Conservation (phyloP, 306 rosid species). For the Spatholobus suberectus region DNA sequence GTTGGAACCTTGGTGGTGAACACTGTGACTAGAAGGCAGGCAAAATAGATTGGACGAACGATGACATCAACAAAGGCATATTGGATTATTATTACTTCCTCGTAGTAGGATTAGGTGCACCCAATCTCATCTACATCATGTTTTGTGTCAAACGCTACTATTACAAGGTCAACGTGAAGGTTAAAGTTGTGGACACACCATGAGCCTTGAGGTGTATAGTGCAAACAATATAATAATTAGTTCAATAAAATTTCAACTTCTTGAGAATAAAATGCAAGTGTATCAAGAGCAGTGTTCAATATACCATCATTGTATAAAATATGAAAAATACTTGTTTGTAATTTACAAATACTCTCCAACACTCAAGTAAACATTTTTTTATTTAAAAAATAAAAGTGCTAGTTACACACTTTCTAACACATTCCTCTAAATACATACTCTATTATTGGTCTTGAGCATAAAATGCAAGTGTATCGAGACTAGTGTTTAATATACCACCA, state of each 20-base stretch:
- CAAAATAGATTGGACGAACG: slow-evolving; percentile 39
- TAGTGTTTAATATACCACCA: too few species aligned
- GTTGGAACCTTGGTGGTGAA: slow-evolving; percentile 16
- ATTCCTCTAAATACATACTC: too few species aligned
- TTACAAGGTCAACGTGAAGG: slow-evolving; percentile 12
- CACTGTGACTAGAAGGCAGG: slow-evolving; percentile 18
- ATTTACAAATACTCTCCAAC: too few species aligned
- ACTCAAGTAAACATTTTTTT: too few species aligned
- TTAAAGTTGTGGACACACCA: neutral
- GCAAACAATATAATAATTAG: neutral
- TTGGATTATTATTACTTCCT: slow-evolving; percentile 49
- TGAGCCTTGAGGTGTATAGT: slow-evolving; percentile 19
- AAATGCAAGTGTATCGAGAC: too few species aligned
- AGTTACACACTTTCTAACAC: too few species aligned
- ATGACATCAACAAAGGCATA: slow-evolving; percentile 41
- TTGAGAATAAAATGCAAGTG: neutral
- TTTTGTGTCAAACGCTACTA: neutral
- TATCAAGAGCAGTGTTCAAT: too few species aligned
- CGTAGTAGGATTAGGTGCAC: slow-evolving; percentile 32
- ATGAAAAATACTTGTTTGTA: too few species aligned
- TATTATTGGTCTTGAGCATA: too few species aligned
- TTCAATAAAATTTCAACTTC: neutral
- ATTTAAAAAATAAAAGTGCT: too few species aligned
- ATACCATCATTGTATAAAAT: too few species aligned
- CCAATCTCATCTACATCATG: slow-evolving; percentile 31